A percentile compares a stretch with the other conserved stretches of the same genome.
Evolutionary conservation across 2,329 filamentous ascomycete genomes (phyloP).

Genomic region (Scedosporium aurantiacum): DNA sequence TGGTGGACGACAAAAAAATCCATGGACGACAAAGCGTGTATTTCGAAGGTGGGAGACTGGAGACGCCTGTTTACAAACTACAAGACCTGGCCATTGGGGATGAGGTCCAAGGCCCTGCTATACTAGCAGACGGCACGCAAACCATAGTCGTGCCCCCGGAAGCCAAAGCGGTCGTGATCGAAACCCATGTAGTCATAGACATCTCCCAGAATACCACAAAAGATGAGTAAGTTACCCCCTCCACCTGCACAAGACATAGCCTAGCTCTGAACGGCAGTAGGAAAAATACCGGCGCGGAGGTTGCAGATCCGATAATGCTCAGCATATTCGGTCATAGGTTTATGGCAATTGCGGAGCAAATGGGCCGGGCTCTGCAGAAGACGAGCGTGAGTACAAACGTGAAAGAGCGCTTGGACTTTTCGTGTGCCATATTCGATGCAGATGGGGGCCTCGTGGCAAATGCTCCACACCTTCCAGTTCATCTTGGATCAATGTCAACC

Average conservation of each 20-base stretch:
- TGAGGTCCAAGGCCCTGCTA: conserved; percentile 66
- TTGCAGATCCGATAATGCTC: conserved; percentile 59
- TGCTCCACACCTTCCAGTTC: conserved; percentile 69
- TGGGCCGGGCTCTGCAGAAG: conserved; percentile 71
- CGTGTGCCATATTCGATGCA: conserved; percentile 68
- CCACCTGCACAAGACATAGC: too few species aligned
- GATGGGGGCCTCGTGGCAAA: conserved; percentile 68
- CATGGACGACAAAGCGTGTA: conserved; percentile 64
- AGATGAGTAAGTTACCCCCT: not conserved
- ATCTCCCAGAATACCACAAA: conserved; percentile 43
- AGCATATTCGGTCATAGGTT: conserved; percentile 74
- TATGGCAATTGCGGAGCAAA: conserved; percentile 79
- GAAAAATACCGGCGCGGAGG: not conserved
- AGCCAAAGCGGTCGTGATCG: conserved; percentile 63
- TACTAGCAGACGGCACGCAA: conserved; percentile 79
- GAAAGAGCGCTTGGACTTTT: conserved; percentile 73
- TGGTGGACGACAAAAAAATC: conserved; percentile 45
- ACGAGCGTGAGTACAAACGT: conserved; percentile 73
- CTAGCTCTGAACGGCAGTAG: not conserved
- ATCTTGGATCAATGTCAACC: conserved; percentile 73
- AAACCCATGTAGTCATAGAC: conserved; percentile 85
- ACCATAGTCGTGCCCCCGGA: conserved; percentile 83
- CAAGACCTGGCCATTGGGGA: conserved; percentile 63
- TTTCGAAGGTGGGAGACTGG: conserved; percentile 67
- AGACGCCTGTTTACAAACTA: conserved; percentile 77